Percentiles rank a stretch among this genome's conserved stretches.
Evolutionary conservation across 495 filamentous ascomycete genomes (phyloP).

Genomic region (Aspergillus wentii): DNA sequence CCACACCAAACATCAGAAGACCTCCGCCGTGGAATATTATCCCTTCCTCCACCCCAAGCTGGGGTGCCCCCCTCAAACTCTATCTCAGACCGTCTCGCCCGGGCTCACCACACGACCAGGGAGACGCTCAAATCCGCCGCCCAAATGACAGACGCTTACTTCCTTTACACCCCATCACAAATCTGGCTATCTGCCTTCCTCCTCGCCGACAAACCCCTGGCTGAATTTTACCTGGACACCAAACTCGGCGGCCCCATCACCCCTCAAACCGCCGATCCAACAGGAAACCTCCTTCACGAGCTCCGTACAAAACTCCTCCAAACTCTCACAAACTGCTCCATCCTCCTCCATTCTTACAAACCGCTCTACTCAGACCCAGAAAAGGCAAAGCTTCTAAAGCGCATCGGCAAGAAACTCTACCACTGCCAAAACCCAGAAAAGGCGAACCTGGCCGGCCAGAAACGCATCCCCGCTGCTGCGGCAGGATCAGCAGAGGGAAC

Average conservation of each 20-base stretch:
- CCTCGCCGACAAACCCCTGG: constrained; percentile 67
- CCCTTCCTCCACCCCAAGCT: constrained; percentile 18
- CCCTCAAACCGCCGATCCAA: constrained; percentile 10
- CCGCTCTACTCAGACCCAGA: constrained; percentile 38
- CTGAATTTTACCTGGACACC: constrained; percentile 64
- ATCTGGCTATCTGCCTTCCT: constrained; percentile 81
- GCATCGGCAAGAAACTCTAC: constrained; percentile 67
- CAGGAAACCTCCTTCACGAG: constrained; percentile 22
- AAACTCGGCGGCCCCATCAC: constrained; percentile 52
- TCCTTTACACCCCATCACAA: constrained; percentile 91
- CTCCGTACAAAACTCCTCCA: constrained; percentile 38
- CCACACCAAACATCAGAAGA: constrained; percentile 31
- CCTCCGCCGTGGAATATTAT: constrained; percentile 25
- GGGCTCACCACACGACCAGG: constrained; percentile 65
- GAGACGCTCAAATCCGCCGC: constrained; percentile 73
- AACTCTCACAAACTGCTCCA: constrained; percentile 37
- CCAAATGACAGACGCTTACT: constrained; percentile 86
- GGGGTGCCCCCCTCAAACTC: constrained; percentile 22
- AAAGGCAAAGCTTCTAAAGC: constrained; percentile 48
- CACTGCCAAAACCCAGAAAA: constrained; percentile 73
- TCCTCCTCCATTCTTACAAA: constrained; percentile 31
- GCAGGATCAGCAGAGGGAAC: constrained; percentile 3
- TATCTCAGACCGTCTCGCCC: constrained; percentile 47
- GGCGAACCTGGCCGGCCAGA: constrained; percentile 37
- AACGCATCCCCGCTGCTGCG: constrained; percentile 24